These are phyloP conservation scores for Colletotrichum tofieldiae DNA, from an alignment of 2,329 filamentous ascomycete species.

Conservation along the genomic window DNA sequence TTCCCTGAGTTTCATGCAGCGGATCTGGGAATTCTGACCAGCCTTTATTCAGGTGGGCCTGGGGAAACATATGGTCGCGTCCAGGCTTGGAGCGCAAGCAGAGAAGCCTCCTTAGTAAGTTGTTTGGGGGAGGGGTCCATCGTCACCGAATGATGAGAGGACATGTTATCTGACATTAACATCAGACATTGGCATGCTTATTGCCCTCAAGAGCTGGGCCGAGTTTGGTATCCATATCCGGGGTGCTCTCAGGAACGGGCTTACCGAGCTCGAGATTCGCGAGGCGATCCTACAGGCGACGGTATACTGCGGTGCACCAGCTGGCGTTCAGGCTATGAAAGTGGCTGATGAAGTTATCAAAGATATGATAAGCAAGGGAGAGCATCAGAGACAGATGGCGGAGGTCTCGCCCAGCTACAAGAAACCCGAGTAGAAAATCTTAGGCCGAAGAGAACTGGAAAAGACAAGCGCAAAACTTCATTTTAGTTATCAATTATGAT, in stretches of 20 bases:
- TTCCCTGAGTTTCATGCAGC: not conserved
- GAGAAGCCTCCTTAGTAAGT: constrained; percentile 66
- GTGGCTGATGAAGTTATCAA: constrained; percentile 48
- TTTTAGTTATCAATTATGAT: not conserved
- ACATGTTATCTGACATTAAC: not conserved
- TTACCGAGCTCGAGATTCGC: constrained; percentile 68
- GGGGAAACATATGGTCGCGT: constrained; percentile 75
- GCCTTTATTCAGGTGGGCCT: constrained; percentile 56
- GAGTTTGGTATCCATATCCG: constrained; percentile 74
- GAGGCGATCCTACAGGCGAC: constrained; percentile 67
- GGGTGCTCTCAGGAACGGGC: constrained; percentile 74
- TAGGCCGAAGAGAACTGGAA: not conserved
- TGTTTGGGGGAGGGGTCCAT: not conserved
- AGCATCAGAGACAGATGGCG: constrained; percentile 45
- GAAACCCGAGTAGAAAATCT: not conserved
- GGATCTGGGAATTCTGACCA: not conserved
- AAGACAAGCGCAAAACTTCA: not conserved
- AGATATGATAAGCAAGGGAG: constrained; percentile 48
- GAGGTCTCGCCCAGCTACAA: constrained; percentile 32
- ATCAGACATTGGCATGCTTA: constrained; percentile 73
- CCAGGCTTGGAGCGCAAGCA: constrained; percentile 74
- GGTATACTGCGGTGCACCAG: constrained; percentile 59
- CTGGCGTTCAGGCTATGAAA: constrained; percentile 56
- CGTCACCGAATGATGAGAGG: too few relatives aligned
- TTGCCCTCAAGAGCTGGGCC: constrained; percentile 70